Conservation (phyloP, 805 yeast species). For the Zygosaccharomyces gambellarensis region DNA sequence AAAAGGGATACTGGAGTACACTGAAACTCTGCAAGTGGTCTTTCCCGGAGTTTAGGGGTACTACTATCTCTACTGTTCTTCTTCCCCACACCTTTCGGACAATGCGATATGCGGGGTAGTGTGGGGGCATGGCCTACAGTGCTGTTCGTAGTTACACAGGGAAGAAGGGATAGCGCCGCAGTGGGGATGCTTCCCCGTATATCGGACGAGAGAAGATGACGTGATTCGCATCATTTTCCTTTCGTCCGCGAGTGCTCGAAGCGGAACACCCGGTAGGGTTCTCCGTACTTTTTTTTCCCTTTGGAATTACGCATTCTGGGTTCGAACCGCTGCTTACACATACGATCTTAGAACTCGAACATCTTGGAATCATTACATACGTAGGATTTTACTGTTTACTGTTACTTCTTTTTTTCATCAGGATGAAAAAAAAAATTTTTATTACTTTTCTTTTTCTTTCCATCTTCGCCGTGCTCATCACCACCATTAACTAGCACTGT, state of each 20-base stretch:
- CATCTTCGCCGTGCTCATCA: constrained; percentile 3
- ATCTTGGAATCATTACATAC: too few relatives aligned
- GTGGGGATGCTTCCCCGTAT: too few relatives aligned
- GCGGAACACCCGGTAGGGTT: too few relatives aligned
- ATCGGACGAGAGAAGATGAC: too few relatives aligned
- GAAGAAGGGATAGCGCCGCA: neutral
- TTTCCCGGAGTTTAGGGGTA: neutral
- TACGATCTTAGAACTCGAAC: too few relatives aligned
- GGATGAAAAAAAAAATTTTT: neutral
- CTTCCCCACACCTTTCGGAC: neutral
- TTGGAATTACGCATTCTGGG: too few relatives aligned
- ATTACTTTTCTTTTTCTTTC: neutral
- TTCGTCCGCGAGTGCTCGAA: too few relatives aligned
- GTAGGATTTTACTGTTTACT: too few relatives aligned
- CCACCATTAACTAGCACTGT: neutral
- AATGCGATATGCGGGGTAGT: neutral
- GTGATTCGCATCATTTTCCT: too few relatives aligned
- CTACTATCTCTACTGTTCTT: neutral
- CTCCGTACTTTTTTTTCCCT: too few relatives aligned
- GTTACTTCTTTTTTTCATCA: neutral
- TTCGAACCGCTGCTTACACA: too few relatives aligned
- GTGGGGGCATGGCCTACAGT: neutral
- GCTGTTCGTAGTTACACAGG: neutral
- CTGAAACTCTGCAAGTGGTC: neutral
- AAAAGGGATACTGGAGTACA: neutral